Percentiles rank a stretch among this genome's conserved stretches.
Conservation (phyloP, 2,329 filamentous ascomycete species). For the Zasmidium cellare region DNA sequence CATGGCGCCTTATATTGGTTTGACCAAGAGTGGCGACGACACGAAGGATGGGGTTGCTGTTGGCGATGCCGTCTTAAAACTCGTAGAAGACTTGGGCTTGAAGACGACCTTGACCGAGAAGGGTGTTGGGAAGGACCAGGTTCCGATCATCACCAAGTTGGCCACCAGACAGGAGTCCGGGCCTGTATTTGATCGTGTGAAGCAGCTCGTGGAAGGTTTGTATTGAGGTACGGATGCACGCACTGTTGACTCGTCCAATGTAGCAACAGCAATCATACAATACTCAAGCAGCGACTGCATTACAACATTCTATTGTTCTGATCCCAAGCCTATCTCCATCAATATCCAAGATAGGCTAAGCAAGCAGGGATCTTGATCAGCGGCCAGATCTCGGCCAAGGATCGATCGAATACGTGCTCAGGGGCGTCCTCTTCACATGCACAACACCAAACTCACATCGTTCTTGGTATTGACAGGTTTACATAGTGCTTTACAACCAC, state of each 20-base stretch:
- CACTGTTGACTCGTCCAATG: too few relatives aligned
- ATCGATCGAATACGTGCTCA: neutral
- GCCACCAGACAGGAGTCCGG: slow-evolving; percentile 47
- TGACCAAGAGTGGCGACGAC: slow-evolving; percentile 40
- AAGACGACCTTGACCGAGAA: slow-evolving; percentile 50
- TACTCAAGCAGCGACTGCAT: too few relatives aligned
- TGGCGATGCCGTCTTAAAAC: slow-evolving; percentile 44
- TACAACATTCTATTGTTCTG: too few relatives aligned
- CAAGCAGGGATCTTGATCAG: neutral
- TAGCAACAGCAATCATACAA: too few relatives aligned
- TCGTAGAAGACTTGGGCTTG: slow-evolving; percentile 47
- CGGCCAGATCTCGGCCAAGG: neutral
- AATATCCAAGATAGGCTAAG: neutral
- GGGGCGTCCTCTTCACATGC: neutral
- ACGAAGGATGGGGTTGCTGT: slow-evolving; percentile 46
- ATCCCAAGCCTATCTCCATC: too few relatives aligned
- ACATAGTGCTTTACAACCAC: neutral
- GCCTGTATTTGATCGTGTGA: slow-evolving; percentile 44
- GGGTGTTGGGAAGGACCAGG: slow-evolving; percentile 43
- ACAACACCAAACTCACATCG: neutral
- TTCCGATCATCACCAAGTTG: slow-evolving; percentile 44
- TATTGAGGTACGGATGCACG: slow-evolving; percentile 33
- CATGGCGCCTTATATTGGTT: slow-evolving; percentile 46
- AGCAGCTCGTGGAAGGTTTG: slow-evolving; percentile 44
- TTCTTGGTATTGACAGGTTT: neutral